Evolutionary conservation across 768 basidiomycete species (phyloP).

Genomic region (Amylocystis lapponica): DNA sequence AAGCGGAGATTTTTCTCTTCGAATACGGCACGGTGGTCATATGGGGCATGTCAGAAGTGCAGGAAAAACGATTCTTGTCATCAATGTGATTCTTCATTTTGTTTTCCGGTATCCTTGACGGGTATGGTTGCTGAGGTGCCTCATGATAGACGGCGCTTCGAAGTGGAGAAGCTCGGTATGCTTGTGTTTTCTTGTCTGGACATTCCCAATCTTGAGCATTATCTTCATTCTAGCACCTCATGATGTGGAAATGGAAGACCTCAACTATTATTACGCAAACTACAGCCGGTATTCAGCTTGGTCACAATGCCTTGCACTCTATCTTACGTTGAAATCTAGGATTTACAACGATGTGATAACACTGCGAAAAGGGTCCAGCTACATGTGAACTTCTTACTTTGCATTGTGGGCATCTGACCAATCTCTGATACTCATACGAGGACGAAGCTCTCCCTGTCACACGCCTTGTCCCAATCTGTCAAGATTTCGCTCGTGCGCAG

Average conservation of each 20-base stretch:
- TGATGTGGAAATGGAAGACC: conserved; percentile 91
- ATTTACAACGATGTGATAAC: conserved; percentile 99
- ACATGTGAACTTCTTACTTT: conserved; percentile 70
- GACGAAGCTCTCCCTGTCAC: conserved; percentile 94
- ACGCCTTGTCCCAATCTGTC: conserved; percentile 93
- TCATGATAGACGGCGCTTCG: conserved; percentile 79
- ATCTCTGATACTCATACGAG: conserved; percentile 33
- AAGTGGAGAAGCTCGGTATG: conserved; percentile 79
- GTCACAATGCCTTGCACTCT: too few relatives aligned
- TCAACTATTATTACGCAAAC: conserved; percentile 95
- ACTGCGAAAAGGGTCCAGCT: conserved; percentile 87
- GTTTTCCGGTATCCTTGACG: neutral
- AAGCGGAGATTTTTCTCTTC: conserved; percentile 90
- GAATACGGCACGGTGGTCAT: conserved; percentile 93
- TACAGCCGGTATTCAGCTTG: conserved; percentile 70
- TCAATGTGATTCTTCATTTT: conserved; percentile 62
- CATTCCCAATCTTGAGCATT: neutral
- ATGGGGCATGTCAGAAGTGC: conserved; percentile 95
- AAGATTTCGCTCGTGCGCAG: conserved; percentile 94
- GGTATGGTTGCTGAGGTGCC: neutral
- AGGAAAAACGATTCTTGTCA: conserved; percentile 85
- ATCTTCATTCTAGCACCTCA: conserved; percentile 56
- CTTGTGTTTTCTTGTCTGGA: neutral
- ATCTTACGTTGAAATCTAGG: conserved; percentile 28
- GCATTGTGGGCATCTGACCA: conserved; percentile 1